These are phyloP conservation scores for Micromonas commoda DNA, from an alignment of 139 green algal genomes.

Conservation along the genomic window DNA sequence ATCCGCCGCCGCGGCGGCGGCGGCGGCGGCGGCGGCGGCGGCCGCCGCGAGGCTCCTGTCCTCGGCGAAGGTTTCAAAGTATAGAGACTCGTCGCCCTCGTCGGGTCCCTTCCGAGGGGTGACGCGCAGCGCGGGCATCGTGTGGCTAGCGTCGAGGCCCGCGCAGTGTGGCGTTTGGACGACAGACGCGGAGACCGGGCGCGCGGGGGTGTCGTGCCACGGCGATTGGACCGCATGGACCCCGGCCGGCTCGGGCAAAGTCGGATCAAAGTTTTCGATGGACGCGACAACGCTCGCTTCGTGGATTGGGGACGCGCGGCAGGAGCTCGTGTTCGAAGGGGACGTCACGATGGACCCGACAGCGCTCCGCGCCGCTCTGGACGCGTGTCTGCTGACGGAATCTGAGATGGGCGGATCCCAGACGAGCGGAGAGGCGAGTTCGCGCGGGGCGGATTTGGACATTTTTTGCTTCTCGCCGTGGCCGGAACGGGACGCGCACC, in stretches of 20 bases:
- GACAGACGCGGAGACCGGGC: neutral
- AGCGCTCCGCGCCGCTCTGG: neutral
- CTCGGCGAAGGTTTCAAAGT: too few species aligned
- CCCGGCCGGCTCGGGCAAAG: neutral
- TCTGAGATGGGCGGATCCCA: neutral
- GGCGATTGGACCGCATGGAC: neutral
- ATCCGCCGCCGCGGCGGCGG: neutral
- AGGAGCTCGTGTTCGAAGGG: slow-evolving; percentile 16
- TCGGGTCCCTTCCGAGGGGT: neutral
- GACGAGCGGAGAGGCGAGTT: neutral
- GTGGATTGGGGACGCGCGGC: neutral
- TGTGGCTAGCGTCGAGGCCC: neutral
- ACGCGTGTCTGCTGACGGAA: slow-evolving; percentile 11
- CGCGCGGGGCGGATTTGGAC: neutral
- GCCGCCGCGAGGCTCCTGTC: too few species aligned
- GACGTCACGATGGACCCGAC: neutral
- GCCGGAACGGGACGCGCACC: neutral
- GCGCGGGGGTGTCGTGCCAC: neutral
- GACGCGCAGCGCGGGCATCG: neutral
- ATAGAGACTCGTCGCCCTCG: neutral
- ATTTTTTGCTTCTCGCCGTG: neutral
- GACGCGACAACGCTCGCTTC: neutral
- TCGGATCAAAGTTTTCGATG: neutral
- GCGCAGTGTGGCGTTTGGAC: neutral
- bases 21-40: neutral